These are phyloP conservation scores for Hymenoscyphus albidus DNA, from an alignment of 2,329 filamentous ascomycete species.

Conservation along the genomic window DNA sequence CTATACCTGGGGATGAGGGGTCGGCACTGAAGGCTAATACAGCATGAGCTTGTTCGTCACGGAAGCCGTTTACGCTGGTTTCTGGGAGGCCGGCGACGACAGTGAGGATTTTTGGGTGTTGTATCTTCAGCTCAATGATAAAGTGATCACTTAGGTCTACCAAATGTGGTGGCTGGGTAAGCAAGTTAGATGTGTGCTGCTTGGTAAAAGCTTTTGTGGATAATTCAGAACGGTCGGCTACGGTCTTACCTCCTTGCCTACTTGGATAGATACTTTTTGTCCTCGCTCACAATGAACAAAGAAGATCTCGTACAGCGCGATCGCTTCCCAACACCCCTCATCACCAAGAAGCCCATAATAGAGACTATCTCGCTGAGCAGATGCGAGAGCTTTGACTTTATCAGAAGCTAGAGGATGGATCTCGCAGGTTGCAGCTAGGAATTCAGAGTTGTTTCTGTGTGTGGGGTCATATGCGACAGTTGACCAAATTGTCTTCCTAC, in stretches of 20 bases:
- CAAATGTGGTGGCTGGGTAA: too few relatives aligned
- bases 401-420: neutral
- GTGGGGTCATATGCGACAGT: too few relatives aligned
- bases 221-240: neutral
- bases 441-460: too few relatives aligned
- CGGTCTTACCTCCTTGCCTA: neutral
- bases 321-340: neutral
- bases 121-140: neutral
- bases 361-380: neutral
- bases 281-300: neutral
- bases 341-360: neutral
- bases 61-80: neutral
- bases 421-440: too few relatives aligned
- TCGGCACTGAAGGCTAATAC: neutral
- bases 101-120: neutral
- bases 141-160: neutral
- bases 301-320: neutral
- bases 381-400: neutral
- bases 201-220: too few relatives aligned
- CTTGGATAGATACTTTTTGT: neutral
- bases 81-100: neutral
- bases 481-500: too few relatives aligned
- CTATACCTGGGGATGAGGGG: neutral
- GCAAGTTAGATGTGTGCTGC: too few relatives aligned
- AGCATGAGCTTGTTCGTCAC: neutral